phyloP scores from a whole-genome alignment of 768 basidiomycete genomes.

The Agrocybe praecox region DNA sequence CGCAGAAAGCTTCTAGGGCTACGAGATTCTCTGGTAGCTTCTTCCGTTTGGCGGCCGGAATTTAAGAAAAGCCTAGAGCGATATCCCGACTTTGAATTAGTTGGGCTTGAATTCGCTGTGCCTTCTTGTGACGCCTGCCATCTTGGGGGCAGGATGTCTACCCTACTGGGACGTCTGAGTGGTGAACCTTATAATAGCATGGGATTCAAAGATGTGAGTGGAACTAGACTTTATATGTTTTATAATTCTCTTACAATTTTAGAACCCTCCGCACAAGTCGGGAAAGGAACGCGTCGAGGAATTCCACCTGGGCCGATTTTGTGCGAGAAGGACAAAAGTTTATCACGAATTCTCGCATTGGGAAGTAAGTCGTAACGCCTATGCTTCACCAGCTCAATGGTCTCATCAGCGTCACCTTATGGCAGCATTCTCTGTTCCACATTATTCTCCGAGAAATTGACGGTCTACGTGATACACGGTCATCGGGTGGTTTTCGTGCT shows the following conservation, averaged over 20 bases:
- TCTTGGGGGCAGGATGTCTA: slow-evolving; percentile 70
- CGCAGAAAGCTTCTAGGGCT: slow-evolving; percentile 72
- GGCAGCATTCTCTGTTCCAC: slow-evolving; percentile 69
- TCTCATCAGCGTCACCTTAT: background rate
- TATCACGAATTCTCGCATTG: slow-evolving; percentile 81
- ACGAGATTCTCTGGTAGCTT: slow-evolving; percentile 75
- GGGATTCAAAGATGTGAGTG: slow-evolving; percentile 49
- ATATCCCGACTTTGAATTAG: slow-evolving; percentile 65
- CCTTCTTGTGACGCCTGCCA: slow-evolving; percentile 84
- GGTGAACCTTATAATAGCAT: slow-evolving; percentile 72
- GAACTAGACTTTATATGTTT: background rate
- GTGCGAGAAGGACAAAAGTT: slow-evolving; percentile 64
- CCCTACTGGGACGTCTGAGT: slow-evolving; percentile 57
- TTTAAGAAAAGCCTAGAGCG: slow-evolving; percentile 67
- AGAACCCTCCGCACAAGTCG: slow-evolving; percentile 1
- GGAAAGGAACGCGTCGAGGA: slow-evolving; percentile 30
- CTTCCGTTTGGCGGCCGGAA: slow-evolving; percentile 79
- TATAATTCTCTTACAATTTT: background rate
- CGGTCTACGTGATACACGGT: slow-evolving; percentile 40
- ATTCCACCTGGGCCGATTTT: slow-evolving; percentile 79
- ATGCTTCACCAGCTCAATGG: background rate
- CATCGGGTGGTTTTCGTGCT: slow-evolving; percentile 52
- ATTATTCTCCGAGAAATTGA: slow-evolving; percentile 60
- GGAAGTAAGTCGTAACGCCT: slow-evolving; percentile 61
- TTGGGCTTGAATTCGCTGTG: slow-evolving; percentile 53